Evolutionary conservation across 2,329 filamentous ascomycete genomes (phyloP).

Genomic region (Ophiostoma sp.): DNA sequence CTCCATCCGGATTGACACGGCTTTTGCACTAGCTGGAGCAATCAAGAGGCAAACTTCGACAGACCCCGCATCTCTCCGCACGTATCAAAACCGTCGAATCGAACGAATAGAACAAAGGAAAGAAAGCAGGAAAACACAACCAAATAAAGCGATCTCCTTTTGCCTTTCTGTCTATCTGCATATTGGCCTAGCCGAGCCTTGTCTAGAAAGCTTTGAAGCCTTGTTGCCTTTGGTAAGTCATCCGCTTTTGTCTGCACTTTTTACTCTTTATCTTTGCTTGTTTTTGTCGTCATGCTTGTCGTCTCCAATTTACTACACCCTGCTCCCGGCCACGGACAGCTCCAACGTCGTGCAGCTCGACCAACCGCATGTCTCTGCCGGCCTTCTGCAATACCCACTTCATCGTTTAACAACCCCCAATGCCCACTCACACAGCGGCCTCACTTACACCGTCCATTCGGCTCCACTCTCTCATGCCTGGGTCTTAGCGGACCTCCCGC

Average conservation of each 20-base stretch:
- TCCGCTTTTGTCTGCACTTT: not conserved
- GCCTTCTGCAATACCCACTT: not conserved
- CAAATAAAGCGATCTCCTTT: conserved; percentile 3
- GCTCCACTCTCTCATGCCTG: conserved; percentile 4
- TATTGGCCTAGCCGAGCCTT: conserved; percentile 14
- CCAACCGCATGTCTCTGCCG: not conserved
- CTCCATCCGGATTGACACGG: conserved; percentile 15
- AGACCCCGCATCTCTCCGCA: conserved; percentile 13
- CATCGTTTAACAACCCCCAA: not conserved
- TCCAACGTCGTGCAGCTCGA: conserved; percentile 3
- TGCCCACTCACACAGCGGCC: not conserved
- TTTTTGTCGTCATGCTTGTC: not conserved
- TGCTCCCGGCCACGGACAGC: not conserved
- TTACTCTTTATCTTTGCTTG: not conserved
- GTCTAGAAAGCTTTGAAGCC: not conserved
- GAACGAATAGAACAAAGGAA: not conserved
- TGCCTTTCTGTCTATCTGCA: not conserved
- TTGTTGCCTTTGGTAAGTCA: not conserved
- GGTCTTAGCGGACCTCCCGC: not conserved
- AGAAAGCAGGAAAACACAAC: not conserved
- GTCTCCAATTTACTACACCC: not conserved
- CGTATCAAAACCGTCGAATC: not conserved
- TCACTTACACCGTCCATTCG: conserved; percentile 9
- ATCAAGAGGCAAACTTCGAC: not conserved
- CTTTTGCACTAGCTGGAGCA: not conserved